Evolutionary conservation across 2,329 filamentous ascomycete genomes (phyloP).

Genomic region (Volutella citrinella): DNA sequence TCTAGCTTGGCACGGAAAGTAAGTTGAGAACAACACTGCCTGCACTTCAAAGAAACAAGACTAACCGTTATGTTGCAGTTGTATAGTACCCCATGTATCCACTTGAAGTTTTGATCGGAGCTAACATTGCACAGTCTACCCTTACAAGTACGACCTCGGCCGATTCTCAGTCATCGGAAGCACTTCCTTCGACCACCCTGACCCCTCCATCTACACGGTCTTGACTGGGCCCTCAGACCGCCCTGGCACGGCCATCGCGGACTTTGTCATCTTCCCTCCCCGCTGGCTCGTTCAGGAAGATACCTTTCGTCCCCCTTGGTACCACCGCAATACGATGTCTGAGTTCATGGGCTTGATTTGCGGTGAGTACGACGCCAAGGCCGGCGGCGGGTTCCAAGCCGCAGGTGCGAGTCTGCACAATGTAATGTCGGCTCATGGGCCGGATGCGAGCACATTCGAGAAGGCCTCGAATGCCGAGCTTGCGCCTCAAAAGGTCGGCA

Average conservation of each 20-base stretch:
- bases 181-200: too few relatives aligned
- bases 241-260: conserved; percentile 62
- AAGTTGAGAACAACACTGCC: too few relatives aligned
- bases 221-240: conserved; percentile 54
- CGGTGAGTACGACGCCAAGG: conserved; percentile 61
- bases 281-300: conserved; percentile 68
- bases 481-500: conserved; percentile 56
- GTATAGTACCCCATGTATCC: too few relatives aligned
- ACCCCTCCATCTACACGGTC: too few relatives aligned
- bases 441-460: conserved; percentile 55
- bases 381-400: conserved; percentile 53
- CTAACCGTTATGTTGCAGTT: too few relatives aligned
- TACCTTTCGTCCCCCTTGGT: too few relatives aligned
- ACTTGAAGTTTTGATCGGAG: too few relatives aligned
- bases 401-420: conserved; percentile 64
- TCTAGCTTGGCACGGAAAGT: conserved; percentile 78
- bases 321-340: conserved; percentile 64
- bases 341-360: conserved; percentile 63
- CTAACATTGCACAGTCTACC: too few relatives aligned
- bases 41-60: too few relatives aligned
- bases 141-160: too few relatives aligned
- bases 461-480: conserved; percentile 54
- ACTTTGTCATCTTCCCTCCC: conserved; percentile 73
- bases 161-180: conserved; percentile 73
- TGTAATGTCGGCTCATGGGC: conserved; percentile 66